phyloP scores from a whole-genome alignment of 2,329 filamentous ascomycete genomes.

The Emergomyces orientalis region DNA sequence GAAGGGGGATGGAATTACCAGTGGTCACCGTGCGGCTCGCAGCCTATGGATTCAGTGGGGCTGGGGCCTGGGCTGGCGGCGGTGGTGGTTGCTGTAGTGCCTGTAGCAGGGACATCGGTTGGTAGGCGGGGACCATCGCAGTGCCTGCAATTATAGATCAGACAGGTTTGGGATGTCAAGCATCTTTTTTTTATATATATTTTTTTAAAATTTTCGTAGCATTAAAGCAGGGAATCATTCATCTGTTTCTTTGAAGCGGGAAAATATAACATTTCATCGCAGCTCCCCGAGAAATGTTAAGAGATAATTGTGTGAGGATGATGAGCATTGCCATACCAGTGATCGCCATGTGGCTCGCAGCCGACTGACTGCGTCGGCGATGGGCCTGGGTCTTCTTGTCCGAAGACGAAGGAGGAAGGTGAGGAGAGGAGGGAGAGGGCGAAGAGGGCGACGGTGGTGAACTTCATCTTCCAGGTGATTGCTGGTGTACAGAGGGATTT shows the following conservation, averaged over 20 bases:
- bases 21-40: slow-evolving; percentile 19
- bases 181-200: neutral
- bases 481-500: no score
- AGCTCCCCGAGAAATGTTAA: neutral
- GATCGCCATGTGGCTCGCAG: slow-evolving; percentile 13
- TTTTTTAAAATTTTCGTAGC: no score
- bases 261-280: neutral
- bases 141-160: slow-evolving; percentile 17
- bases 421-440: slow-evolving; percentile 6
- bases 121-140: slow-evolving; percentile 20
- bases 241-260: neutral
- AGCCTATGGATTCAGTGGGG: slow-evolving; percentile 17
- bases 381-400: slow-evolving; percentile 21
- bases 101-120: slow-evolving; percentile 4
- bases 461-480: slow-evolving; percentile 12
- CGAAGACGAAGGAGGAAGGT: slow-evolving; percentile 15
- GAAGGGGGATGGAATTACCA: slow-evolving; percentile 17
- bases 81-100: slow-evolving; percentile 9
- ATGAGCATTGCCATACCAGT: slow-evolving; percentile 9
- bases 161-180: neutral
- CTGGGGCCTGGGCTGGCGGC: slow-evolving; percentile 6
- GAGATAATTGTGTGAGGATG: neutral
- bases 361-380: slow-evolving; percentile 22
- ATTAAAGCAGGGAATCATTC: neutral
- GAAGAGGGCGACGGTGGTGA: slow-evolving; percentile 2